These are phyloP conservation scores for Hypoxylon sp. DNA, from an alignment of 2,329 filamentous ascomycete genomes.

Conservation along the genomic window DNA sequence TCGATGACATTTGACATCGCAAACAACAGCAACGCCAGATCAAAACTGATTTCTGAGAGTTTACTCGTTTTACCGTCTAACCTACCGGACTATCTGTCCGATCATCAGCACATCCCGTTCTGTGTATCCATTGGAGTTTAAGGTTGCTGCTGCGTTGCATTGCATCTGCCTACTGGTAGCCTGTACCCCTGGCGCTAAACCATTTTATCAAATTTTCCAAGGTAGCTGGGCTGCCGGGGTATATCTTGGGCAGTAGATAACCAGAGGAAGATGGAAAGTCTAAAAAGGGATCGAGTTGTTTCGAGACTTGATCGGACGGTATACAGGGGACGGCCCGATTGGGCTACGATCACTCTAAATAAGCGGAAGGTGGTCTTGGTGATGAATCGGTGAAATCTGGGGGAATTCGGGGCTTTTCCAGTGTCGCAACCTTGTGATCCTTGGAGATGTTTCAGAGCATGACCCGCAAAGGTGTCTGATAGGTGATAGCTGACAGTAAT, in stretches of 20 bases:
- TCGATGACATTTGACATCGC: neutral
- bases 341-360: constrained; percentile 37
- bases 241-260: constrained; percentile 9
- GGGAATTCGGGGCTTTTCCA: constrained; percentile 38
- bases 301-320: constrained; percentile 16
- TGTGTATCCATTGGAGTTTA: neutral
- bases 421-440: constrained; percentile 18
- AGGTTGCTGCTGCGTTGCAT: constrained; percentile 35
- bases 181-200: constrained; percentile 38
- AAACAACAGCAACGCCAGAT: constrained; percentile 5
- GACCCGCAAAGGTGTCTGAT: constrained; percentile 32
- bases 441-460: constrained; percentile 39
- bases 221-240: neutral
- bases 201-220: constrained; percentile 27
- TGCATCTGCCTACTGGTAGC: constrained; percentile 22
- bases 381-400: constrained; percentile 39
- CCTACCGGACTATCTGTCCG: neutral
- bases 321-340: constrained; percentile 41
- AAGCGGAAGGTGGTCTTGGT: constrained; percentile 28
- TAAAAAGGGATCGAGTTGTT: neutral
- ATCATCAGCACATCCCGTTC: constrained; percentile 8
- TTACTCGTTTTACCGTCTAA: neutral
- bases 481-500: constrained; percentile 28
- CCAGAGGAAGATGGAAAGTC: constrained; percentile 1
- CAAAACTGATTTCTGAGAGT: constrained; percentile 2